A percentile compares a stretch with the other conserved stretches of the same genome.
phyloP scores from a whole-genome alignment of 495 filamentous ascomycete genomes.

The Podospora comata region DNA sequence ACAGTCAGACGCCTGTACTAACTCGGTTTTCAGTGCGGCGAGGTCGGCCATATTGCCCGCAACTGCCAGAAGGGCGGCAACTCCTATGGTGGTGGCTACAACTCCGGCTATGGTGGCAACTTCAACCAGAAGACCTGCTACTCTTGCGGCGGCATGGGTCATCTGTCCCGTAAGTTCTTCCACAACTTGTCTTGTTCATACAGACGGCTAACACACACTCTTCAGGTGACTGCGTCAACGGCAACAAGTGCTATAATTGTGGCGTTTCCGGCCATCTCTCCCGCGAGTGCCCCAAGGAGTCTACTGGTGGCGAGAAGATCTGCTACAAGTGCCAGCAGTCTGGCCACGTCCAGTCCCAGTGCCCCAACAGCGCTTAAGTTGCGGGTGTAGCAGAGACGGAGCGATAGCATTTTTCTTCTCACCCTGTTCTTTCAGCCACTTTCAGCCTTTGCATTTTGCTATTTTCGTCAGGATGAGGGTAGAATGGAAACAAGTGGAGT shows the following conservation, averaged over 20 bases:
- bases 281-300: slow-evolving; percentile 91
- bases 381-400: slow-evolving; percentile 14
- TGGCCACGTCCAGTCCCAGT: slow-evolving; percentile 90
- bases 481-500: slow-evolving; percentile 25
- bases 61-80: slow-evolving; percentile 72
- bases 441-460: slow-evolving; percentile 22
- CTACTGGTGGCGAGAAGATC: slow-evolving; percentile 76
- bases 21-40: slow-evolving; percentile 61
- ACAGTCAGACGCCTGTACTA: neutral
- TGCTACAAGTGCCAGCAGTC: slow-evolving; percentile 99
- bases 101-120: slow-evolving; percentile 47
- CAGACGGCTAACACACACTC: slow-evolving; percentile 16
- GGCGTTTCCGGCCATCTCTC: slow-evolving; percentile 92
- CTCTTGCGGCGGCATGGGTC: slow-evolving; percentile 93
- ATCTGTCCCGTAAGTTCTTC: slow-evolving; percentile 72
- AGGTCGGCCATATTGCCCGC: slow-evolving; percentile 94
- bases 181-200: neutral
- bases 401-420: slow-evolving; percentile 18
- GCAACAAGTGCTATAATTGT: slow-evolving; percentile 99
- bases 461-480: slow-evolving; percentile 21
- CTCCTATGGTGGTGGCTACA: slow-evolving; percentile 44
- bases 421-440: slow-evolving; percentile 22
- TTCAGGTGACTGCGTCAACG: slow-evolving; percentile 85
- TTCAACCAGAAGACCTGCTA: slow-evolving; percentile 64
- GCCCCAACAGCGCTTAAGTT: slow-evolving; percentile 58